Conservation (phyloP, 176 grass and related monocot genomes). For the Avena insularis region DNA sequence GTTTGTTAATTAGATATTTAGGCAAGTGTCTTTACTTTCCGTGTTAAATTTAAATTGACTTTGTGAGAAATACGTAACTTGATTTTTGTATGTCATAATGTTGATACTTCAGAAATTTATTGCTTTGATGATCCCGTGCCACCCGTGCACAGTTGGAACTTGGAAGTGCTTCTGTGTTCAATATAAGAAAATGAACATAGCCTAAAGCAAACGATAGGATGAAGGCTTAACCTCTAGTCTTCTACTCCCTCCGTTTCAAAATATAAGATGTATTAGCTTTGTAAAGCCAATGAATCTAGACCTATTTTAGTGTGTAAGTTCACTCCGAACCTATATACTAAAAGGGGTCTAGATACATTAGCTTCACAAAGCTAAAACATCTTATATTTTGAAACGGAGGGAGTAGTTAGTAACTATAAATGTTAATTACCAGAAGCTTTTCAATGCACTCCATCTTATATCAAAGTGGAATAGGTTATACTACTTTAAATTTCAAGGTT, state of each 20-base stretch:
- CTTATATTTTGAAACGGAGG: no score
- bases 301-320: no score
- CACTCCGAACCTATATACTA: no score
- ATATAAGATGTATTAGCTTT: no score
- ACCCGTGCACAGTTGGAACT: background rate
- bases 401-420: background rate
- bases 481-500: slow-evolving; percentile 34
- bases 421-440: background rate
- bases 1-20: slow-evolving; percentile 13
- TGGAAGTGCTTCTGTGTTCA: slow-evolving; percentile 1
- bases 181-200: slow-evolving; percentile 22
- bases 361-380: no score
- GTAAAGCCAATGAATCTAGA: no score
- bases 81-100: slow-evolving; percentile 28
- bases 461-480: slow-evolving; percentile 36
- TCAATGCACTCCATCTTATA: background rate
- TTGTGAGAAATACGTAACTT: slow-evolving; percentile 17
- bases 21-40: slow-evolving; percentile 4
- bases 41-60: background rate
- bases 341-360: no score
- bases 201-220: slow-evolving; percentile 20
- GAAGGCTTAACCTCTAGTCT: slow-evolving; percentile 19
- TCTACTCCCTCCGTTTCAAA: background rate
- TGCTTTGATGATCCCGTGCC: slow-evolving; percentile 26
- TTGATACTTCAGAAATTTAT: slow-evolving; percentile 14